Percentiles rank a stretch among this genome's conserved stretches.
Evolutionary conservation across 768 basidiomycete species (phyloP).

Genomic region (Gymnopilus junonius): DNA sequence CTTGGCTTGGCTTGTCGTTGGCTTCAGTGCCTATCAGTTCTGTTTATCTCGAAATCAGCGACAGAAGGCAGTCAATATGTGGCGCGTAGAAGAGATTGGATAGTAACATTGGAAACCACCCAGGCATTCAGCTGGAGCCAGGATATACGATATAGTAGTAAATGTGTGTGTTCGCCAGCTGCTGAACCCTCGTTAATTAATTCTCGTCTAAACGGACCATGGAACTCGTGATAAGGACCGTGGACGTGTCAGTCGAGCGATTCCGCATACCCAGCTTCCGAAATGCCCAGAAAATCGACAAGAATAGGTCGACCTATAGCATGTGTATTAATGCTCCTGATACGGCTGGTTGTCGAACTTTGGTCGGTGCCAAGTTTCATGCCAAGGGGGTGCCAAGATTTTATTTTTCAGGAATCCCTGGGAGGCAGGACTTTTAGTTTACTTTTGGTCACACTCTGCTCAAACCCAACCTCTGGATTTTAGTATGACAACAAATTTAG

Average conservation of each 20-base stretch:
- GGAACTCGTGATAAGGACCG: neutral
- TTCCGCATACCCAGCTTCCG: constrained; percentile 4
- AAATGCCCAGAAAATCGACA: constrained; percentile 23
- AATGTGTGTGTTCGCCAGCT: neutral
- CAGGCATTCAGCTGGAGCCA: too few relatives aligned
- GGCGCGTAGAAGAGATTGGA: too few relatives aligned
- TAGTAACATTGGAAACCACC: too few relatives aligned
- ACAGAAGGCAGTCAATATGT: neutral
- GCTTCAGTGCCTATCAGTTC: neutral
- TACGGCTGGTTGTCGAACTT: constrained; percentile 28
- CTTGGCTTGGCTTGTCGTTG: neutral
- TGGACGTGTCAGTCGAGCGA: neutral
- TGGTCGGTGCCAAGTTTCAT: constrained; percentile 25
- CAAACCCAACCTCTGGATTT: neutral
- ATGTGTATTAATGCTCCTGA: constrained; percentile 24
- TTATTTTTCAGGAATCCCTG: constrained; percentile 10
- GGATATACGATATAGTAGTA: too few relatives aligned
- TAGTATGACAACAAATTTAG: neutral
- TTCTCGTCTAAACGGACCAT: neutral
- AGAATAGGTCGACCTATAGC: constrained; percentile 25
- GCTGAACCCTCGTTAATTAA: neutral
- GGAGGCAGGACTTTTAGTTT: too few relatives aligned
- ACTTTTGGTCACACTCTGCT: constrained; percentile 1
- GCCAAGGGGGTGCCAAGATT: constrained; percentile 3
- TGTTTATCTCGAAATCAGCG: neutral